Base-by-base conservation (phyloP, 331 rosid genomes). In the Quercus phellos region DNA sequence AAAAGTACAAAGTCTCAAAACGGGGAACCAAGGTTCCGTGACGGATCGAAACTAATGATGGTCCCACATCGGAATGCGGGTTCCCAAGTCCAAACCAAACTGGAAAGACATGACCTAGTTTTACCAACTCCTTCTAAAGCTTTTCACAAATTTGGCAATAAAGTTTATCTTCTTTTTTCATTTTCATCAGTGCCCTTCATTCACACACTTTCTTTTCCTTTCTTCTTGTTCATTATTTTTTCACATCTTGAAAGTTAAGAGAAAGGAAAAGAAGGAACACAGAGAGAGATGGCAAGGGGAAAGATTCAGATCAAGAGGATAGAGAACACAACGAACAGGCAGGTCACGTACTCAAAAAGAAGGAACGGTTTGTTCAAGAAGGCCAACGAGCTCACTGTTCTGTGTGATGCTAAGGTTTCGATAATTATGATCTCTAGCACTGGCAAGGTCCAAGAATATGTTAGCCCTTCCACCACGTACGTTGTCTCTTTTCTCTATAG, bases 281-380 rank as follows among this genome's bases (percentile, higher is more conserved):
- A 66, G 54, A 4, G 22, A 63, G 43, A 27, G 5, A 93, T 92
- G 98, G 95, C 94, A 73, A 85, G 97, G 4, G 98, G 98, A 21
- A 94, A 94, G 97, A 94, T 94, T 81, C 94, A 90, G 97, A 92
- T 94, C 97, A 88, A 84, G 93, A 84, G 91, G 82, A 92, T 94
- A 34, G 97, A 92, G 88, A 94, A 90, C 87, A 70, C 87, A 1
- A 89, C 93, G 0, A 94, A 87, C 76, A 79, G 97, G 53, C 98
- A 94, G 78, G 97, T 94, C 0, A 92, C 98, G 11, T 94, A 84
- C 83, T 92, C 98, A 0, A 94, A 90, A 84, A 69, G 98, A 63
- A 84, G 97, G 61, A 94, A 87, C 61, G 97, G 97, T 0, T 90
- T 94, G 67, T 86, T 90, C 90, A 94, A 94, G 85, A 94, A 94